Percentiles rank a stretch among this genome's conserved stretches.
Evolutionary conservation across 768 basidiomycete species (phyloP).

Genomic region (Gloeopeniophorella convolvens): DNA sequence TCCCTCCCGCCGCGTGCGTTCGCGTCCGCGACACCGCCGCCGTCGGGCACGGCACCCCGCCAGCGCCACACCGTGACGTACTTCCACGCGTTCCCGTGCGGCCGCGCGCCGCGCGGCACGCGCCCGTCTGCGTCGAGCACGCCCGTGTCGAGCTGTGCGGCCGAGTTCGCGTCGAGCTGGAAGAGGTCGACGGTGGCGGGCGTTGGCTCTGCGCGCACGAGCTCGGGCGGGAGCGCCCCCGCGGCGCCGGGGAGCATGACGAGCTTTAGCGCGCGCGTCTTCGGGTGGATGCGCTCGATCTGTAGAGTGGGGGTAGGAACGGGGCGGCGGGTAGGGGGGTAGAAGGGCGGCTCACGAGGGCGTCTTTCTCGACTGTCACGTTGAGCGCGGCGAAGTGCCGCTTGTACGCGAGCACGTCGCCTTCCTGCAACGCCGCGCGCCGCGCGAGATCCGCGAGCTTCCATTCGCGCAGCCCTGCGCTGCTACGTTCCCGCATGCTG

Average conservation of each 20-base stretch:
- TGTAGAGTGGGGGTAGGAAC: slow-evolving; percentile 20
- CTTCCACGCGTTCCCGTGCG: slow-evolving; percentile 55
- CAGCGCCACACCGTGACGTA: slow-evolving; percentile 48
- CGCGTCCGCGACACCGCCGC: slow-evolving; percentile 19
- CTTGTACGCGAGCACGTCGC: slow-evolving; percentile 50
- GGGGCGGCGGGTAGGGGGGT: not conserved
- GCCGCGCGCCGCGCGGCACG: slow-evolving; percentile 35
- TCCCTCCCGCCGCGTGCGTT: not conserved
- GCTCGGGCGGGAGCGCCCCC: slow-evolving; percentile 32
- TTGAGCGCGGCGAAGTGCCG: slow-evolving; percentile 38
- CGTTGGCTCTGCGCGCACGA: slow-evolving; percentile 25
- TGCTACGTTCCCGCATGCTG: too few relatives aligned
- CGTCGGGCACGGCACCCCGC: too few relatives aligned
- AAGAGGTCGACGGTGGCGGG: slow-evolving; percentile 25
- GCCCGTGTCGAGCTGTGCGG: slow-evolving; percentile 44
- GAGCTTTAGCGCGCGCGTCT: slow-evolving; percentile 37
- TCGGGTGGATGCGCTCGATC: slow-evolving; percentile 42
- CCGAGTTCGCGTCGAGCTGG: slow-evolving; percentile 35
- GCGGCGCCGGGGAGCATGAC: slow-evolving; percentile 35
- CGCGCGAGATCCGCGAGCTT: slow-evolving; percentile 41
- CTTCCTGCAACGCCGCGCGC: slow-evolving; percentile 38
- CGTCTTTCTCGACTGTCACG: slow-evolving; percentile 47
- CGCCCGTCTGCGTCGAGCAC: slow-evolving; percentile 48
- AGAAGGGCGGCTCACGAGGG: slow-evolving; percentile 33
- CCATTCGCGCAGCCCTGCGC: slow-evolving; percentile 37